Evolutionary conservation across 2,329 filamentous ascomycete genomes (phyloP).

Genomic region (Fusarium sp.): DNA sequence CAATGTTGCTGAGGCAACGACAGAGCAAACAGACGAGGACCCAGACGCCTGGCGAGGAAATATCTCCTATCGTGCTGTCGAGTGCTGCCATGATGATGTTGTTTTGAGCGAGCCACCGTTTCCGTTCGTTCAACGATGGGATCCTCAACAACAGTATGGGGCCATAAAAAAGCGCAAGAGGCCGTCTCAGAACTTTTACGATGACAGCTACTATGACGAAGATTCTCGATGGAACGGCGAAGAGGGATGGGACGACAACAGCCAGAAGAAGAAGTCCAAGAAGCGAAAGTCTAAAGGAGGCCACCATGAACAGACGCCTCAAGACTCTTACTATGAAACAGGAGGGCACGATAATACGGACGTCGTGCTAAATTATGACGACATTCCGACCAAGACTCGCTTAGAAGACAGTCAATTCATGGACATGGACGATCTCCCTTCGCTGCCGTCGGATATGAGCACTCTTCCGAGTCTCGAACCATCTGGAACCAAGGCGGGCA

Average conservation of each 20-base stretch:
- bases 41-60: slow-evolving; percentile 76
- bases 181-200: slow-evolving; percentile 48
- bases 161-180: slow-evolving; percentile 61
- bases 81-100: slow-evolving; percentile 78
- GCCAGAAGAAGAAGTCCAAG: slow-evolving; percentile 51
- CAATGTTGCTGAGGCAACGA: slow-evolving; percentile 15
- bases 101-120: slow-evolving; percentile 81
- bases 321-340: slow-evolving; percentile 5
- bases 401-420: slow-evolving; percentile 57
- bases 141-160: slow-evolving; percentile 70
- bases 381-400: slow-evolving; percentile 45
- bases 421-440: slow-evolving; percentile 67
- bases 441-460: slow-evolving; percentile 65
- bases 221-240: slow-evolving; percentile 44
- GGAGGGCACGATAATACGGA: slow-evolving; percentile 39
- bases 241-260: slow-evolving; percentile 48
- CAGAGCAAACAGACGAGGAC: slow-evolving; percentile 50
- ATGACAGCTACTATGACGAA: slow-evolving; percentile 45
- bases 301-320: slow-evolving; percentile 11
- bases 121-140: slow-evolving; percentile 90
- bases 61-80: slow-evolving; percentile 80
- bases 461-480: slow-evolving; percentile 60
- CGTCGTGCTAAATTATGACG: slow-evolving; percentile 54
- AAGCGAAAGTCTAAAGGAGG: slow-evolving; percentile 47
- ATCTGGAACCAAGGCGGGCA: slow-evolving; percentile 62